These are phyloP conservation scores for Capronia coronata DNA, from an alignment of 2,329 filamentous ascomycete genomes.

Conservation along the genomic window DNA sequence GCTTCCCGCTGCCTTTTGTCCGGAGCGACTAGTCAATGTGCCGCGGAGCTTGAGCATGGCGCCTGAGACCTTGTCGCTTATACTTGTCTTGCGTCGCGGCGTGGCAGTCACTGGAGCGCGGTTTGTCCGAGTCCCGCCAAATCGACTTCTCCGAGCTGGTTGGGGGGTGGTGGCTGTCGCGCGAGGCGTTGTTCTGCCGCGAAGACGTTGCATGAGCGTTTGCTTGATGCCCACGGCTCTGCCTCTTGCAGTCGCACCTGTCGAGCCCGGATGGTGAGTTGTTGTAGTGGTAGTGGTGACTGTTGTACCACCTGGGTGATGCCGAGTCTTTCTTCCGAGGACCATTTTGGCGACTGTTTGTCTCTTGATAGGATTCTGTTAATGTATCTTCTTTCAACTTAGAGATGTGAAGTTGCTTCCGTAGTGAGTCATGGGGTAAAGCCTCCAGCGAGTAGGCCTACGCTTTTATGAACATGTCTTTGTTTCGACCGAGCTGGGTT, in stretches of 20 bases:
- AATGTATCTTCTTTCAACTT: background rate
- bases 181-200: slow-evolving; percentile 37
- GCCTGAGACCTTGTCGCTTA: slow-evolving; percentile 73
- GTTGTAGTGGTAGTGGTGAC: slow-evolving; percentile 21
- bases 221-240: slow-evolving; percentile 37
- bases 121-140: slow-evolving; percentile 5
- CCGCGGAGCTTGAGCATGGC: slow-evolving; percentile 69
- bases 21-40: slow-evolving; percentile 60
- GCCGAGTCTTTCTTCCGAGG: slow-evolving; percentile 15
- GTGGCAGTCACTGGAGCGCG: slow-evolving; percentile 8
- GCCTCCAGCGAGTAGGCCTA: background rate
- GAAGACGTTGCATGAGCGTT: slow-evolving; percentile 50
- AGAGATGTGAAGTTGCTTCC: background rate
- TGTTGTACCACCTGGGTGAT: slow-evolving; percentile 15
- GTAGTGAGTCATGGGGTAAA: background rate
- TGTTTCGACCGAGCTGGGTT: background rate
- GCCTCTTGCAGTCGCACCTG: background rate
- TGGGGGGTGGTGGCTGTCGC: slow-evolving; percentile 40
- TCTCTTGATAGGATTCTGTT: no score
- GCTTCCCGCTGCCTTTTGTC: slow-evolving; percentile 69
- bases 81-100: slow-evolving; percentile 60
- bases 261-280: slow-evolving; percentile 13
- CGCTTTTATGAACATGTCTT: background rate
- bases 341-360: slow-evolving; percentile 11
- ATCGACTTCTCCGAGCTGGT: slow-evolving; percentile 29